Conservation (phyloP, 208 protist genomes). For the Endotrypanum monterogeii region DNA sequence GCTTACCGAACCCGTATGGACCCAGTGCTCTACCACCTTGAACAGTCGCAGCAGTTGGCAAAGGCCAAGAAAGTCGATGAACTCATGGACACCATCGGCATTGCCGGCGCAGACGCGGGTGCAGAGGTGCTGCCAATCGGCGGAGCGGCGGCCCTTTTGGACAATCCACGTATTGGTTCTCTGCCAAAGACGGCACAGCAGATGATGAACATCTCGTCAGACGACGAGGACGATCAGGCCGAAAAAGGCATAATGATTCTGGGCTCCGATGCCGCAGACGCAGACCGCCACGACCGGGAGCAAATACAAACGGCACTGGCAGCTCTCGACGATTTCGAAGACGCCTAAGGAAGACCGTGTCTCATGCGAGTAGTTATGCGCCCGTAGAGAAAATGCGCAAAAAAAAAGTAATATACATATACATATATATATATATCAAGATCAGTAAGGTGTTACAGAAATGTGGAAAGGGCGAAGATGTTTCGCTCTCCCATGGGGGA, state of each 20-base stretch:
- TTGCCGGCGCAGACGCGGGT: slow-evolving; percentile 16
- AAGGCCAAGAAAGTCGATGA: slow-evolving; percentile 47
- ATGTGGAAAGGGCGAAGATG: not conserved
- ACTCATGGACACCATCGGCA: slow-evolving; percentile 59
- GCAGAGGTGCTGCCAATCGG: slow-evolving; percentile 15
- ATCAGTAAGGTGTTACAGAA: too few relatives aligned
- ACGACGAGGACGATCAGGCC: slow-evolving; percentile 31
- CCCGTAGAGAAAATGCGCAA: too few relatives aligned
- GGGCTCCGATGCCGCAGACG: slow-evolving; percentile 23
- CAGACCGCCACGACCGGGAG: slow-evolving; percentile 45
- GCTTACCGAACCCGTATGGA: slow-evolving; percentile 71
- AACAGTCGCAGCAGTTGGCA: slow-evolving; percentile 44
- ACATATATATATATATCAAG: too few relatives aligned
- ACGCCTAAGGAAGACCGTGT: slow-evolving; percentile 38
- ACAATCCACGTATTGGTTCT: not conserved
- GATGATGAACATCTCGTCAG: slow-evolving; percentile 29
- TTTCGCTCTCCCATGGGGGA: not conserved
- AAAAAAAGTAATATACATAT: too few relatives aligned
- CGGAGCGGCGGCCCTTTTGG: not conserved
- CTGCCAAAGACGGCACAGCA: slow-evolving; percentile 9
- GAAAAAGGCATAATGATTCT: slow-evolving; percentile 1
- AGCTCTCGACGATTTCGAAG: slow-evolving; percentile 88
- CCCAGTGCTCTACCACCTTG: slow-evolving; percentile 58
- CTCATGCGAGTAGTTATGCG: slow-evolving; percentile 1
- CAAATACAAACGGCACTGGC: slow-evolving; percentile 77